Base-by-base conservation (phyloP, 2,329 filamentous ascomycete genomes). In the Aspergillus awamori region DNA sequence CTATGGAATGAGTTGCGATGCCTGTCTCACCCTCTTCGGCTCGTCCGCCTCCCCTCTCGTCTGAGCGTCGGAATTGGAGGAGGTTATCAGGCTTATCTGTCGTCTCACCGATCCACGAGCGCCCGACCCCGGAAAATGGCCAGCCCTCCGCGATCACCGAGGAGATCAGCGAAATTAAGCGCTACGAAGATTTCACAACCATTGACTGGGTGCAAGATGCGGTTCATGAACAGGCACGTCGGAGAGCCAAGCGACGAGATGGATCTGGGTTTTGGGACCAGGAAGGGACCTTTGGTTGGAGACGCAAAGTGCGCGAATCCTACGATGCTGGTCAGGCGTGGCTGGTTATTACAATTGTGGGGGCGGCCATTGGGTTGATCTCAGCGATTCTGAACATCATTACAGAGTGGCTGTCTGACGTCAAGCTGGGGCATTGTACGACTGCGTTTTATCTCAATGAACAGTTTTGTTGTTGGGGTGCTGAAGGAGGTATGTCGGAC, bases 121-220 rank as follows among this genome's bases (percentile, higher is more conserved):
- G 63, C 81, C 89, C 65, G 56, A 70, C 74, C 81, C 79, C 74
- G 87, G 86, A 67, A 84, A 28, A 86, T 83, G 58, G 67, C 48
- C 70, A 74, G 36, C 86, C 91, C 70, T 86, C 89, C 63, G 87
- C 89, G 64, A 92, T 96, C 67, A 90, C 93, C 63, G 93, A 98
- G 73, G 95, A 99, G 80, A 97, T 99, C 73, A 93, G 91, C 26
- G 90, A 97, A 81, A 98, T 99, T 75, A 97, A 97, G 80, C 87
- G 94, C 80, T 99, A 99, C 80, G 95, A 97, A 85, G 95, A 99
- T 79, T 99, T 99, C 75, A 97, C 93, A 5, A 99, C 95, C 0
- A 80, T 83, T 86, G 95, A 99, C 78, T 99, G 95, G 95, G 94
- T 99, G 0, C 94, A 99, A 76, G 95, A 99, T 84, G 93, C 94